A percentile compares a stretch with the other conserved stretches of the same genome.
These are phyloP conservation scores for Mucor irregularis DNA, from an alignment of 371 early-diverging fungal genomes.

Conservation along the genomic window DNA sequence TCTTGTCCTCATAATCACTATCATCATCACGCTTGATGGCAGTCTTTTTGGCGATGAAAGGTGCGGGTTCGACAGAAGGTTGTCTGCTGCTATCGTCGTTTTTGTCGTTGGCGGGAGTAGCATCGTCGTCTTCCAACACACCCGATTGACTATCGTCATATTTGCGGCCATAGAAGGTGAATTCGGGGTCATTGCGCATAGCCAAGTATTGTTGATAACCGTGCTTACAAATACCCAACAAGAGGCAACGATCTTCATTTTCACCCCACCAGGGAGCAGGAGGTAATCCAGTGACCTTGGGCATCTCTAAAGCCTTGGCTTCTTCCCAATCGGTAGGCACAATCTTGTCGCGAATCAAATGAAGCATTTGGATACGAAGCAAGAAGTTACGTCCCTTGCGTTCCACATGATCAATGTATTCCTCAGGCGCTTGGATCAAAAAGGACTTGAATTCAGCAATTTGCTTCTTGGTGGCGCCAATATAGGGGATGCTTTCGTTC, in stretches of 20 bases:
- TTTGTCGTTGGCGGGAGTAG: slow-evolving; percentile 12
- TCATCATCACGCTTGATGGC: slow-evolving; percentile 15
- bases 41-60: not conserved
- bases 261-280: slow-evolving; percentile 85
- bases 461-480: slow-evolving; percentile 61
- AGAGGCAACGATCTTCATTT: slow-evolving; percentile 79
- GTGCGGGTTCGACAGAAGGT: slow-evolving; percentile 3
- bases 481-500: slow-evolving; percentile 59
- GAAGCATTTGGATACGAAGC: slow-evolving; percentile 74
- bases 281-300: slow-evolving; percentile 52
- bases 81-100: slow-evolving; percentile 24
- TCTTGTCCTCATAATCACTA: slow-evolving; percentile 20
- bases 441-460: slow-evolving; percentile 68
- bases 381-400: slow-evolving; percentile 75
- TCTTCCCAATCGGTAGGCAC: slow-evolving; percentile 53
- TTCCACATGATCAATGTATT: slow-evolving; percentile 74
- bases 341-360: slow-evolving; percentile 69
- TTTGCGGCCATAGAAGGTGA: slow-evolving; percentile 64
- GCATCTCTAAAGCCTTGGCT: slow-evolving; percentile 47
- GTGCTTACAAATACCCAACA: slow-evolving; percentile 78
- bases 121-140: slow-evolving; percentile 22
- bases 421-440: slow-evolving; percentile 67
- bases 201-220: slow-evolving; percentile 77
- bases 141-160: slow-evolving; percentile 52
- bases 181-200: slow-evolving; percentile 70